Conservation (phyloP, 2,329 filamentous ascomycete species). For the Chaetomium strumarium region DNA sequence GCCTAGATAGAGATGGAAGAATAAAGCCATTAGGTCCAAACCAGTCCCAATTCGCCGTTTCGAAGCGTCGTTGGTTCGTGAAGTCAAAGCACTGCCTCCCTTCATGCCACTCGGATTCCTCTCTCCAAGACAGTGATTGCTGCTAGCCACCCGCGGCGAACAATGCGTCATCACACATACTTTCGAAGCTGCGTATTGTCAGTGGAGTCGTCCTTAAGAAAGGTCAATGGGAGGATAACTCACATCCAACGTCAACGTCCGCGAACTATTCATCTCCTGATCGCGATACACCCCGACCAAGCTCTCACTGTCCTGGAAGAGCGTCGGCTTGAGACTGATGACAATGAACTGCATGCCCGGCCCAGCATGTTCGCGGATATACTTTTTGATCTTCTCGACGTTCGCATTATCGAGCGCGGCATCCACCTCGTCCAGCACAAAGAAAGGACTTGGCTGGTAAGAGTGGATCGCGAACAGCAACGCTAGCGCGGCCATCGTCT, state of each 20-base stretch:
- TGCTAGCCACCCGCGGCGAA: background rate
- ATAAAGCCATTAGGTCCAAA: background rate
- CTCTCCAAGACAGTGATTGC: too few relatives aligned
- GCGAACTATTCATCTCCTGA: slow-evolving; percentile 86
- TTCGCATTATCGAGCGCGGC: slow-evolving; percentile 98
- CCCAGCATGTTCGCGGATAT: slow-evolving; percentile 87
- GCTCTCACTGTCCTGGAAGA: slow-evolving; percentile 96
- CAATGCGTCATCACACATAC: slow-evolving; percentile 15
- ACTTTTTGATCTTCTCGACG: slow-evolving; percentile 91
- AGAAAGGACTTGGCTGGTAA: slow-evolving; percentile 93
- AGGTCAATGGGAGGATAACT: slow-evolving; percentile 40
- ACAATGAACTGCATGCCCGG: slow-evolving; percentile 99
- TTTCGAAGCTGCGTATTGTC: slow-evolving; percentile 21
- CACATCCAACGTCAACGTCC: slow-evolving; percentile 90
- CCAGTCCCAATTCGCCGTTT: background rate
- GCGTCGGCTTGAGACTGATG: slow-evolving; percentile 88
- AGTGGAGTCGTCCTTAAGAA: slow-evolving; percentile 6
- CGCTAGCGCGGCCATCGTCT: slow-evolving; percentile 97
- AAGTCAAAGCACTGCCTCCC: background rate
- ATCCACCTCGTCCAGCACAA: slow-evolving; percentile 96
- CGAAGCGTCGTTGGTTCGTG: background rate
- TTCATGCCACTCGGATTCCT: background rate
- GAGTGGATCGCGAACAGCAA: slow-evolving; percentile 94
- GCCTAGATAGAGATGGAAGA: background rate
- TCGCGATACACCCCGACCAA: slow-evolving; percentile 94